Evolutionary conservation across 208 protist species (phyloP), one percentile per base, ranked within the genome.

Genomic region (Novymonas esmeraldas): DNA sequence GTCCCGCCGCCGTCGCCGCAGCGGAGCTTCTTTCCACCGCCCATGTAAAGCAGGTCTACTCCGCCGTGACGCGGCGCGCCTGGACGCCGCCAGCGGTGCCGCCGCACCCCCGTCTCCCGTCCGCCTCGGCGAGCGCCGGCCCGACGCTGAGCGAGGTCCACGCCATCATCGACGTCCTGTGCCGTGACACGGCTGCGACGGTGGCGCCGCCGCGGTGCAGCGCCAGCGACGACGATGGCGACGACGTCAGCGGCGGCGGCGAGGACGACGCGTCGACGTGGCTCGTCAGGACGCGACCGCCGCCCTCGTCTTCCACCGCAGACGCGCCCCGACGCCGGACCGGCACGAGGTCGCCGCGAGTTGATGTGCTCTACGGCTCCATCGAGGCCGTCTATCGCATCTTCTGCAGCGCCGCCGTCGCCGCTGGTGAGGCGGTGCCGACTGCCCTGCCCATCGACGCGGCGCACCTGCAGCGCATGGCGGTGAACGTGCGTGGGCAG

Each of bases 91-190:
- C 42, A 18, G 51, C 51, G 16, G 26, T 46, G 2, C 54, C 22
- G 3, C 33, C 64, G n/a, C 39, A 28, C 14, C 0, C 42, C 2
- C 9, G 6, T 22, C 36, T 50, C 22, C 26, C 38, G 41, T 24
- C 56, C 20, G 1, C 59, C 18, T 14, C 46, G 24, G 38, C 56
- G 26, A 5, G 39, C 36, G 16, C 28, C 7, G 59, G 58, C 0
- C 50, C 55, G 11, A 91, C 85, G 14, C 62, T 86, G 34, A 55
- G 50, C 22, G 85, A 91, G 34, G 13, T 91, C 51, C 68, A 76
- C 28, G 59, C 61, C 10, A 64, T 92, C 26, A 68, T 85, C 16
- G 75, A 86, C 42, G 18, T 46, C 36, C 20, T 61, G 39, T 44
- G 56, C 39, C 36, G 36, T 22, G 11, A 44, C 5, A 44, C 11